Evolutionary conservation across 192 early-diverging fungal genomes (phyloP).

Genomic region (Jimgerdemannia flammicorona): DNA sequence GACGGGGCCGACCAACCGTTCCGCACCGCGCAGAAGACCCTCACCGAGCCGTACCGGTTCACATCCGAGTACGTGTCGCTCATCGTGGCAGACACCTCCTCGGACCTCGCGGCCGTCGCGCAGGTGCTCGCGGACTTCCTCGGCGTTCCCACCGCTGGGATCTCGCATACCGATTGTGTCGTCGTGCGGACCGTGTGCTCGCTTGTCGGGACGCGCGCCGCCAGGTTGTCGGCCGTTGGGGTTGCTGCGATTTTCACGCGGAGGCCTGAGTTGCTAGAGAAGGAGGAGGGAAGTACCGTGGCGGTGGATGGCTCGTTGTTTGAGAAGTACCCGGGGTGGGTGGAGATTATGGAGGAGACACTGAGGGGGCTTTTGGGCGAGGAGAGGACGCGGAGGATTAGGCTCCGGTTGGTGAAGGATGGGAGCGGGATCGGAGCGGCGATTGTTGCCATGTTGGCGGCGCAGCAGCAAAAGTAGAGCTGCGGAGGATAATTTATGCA

Average conservation of each 20-base stretch:
- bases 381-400: neutral
- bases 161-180: conserved; percentile 53
- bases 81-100: conserved; percentile 56
- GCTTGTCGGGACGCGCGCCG: conserved; percentile 72
- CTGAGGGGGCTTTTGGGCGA: conserved; percentile 62
- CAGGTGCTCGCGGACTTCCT: conserved; percentile 62
- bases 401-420: neutral
- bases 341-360: conserved; percentile 63
- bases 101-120: conserved; percentile 53
- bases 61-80: conserved; percentile 39
- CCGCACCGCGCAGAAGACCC: conserved; percentile 40
- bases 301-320: conserved; percentile 83
- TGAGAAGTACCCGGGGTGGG: conserved; percentile 79
- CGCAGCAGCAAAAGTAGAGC: neutral
- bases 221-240: conserved; percentile 65
- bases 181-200: conserved; percentile 70
- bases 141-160: conserved; percentile 53
- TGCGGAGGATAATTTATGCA: too few relatives aligned
- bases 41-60: conserved; percentile 3
- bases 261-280: conserved; percentile 7
- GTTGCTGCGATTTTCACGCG: conserved; percentile 46
- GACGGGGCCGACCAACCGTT: conserved; percentile 53
- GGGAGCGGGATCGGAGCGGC: neutral
- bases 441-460: neutral
- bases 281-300: conserved; percentile 42